Evolutionary conservation across 345 rosid species (phyloP).

Genomic region (Clausena lansium): DNA sequence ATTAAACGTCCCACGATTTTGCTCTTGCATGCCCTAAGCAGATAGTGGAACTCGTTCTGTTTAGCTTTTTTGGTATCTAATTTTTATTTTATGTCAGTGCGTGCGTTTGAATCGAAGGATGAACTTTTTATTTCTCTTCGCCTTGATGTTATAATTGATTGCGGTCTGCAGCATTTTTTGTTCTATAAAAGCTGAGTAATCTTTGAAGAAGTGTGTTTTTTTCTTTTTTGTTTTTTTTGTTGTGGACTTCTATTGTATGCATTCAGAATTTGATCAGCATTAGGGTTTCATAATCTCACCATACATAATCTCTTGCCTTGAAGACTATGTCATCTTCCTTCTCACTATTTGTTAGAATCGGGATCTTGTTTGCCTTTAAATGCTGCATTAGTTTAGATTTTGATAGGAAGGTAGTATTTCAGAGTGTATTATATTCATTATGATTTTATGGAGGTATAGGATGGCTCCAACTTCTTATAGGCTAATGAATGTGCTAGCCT

Average conservation of each 20-base stretch:
- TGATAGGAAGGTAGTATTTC: not conserved
- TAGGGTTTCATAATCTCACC: not conserved
- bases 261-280: not conserved
- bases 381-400: not conserved
- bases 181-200: not conserved
- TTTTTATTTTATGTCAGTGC: not conserved
- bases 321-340: not conserved
- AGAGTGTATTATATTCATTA: not conserved
- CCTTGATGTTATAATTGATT: not conserved
- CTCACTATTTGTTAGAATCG: not conserved
- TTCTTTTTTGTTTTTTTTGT: not conserved
- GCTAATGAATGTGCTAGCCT: not conserved
- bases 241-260: not conserved
- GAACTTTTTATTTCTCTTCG: not conserved
- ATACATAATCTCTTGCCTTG: not conserved
- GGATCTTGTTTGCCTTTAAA: not conserved
- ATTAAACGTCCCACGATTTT: not conserved
- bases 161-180: not conserved
- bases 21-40: not conserved
- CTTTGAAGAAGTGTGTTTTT: not conserved
- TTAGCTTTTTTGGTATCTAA: not conserved
- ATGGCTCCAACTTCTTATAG: not conserved
- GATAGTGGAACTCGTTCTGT: not conserved
- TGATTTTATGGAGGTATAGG: not conserved
- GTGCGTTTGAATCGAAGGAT: not conserved